These are phyloP conservation scores for Pholiota conissans DNA, from an alignment of 768 basidiomycete species.

Conservation along the genomic window DNA sequence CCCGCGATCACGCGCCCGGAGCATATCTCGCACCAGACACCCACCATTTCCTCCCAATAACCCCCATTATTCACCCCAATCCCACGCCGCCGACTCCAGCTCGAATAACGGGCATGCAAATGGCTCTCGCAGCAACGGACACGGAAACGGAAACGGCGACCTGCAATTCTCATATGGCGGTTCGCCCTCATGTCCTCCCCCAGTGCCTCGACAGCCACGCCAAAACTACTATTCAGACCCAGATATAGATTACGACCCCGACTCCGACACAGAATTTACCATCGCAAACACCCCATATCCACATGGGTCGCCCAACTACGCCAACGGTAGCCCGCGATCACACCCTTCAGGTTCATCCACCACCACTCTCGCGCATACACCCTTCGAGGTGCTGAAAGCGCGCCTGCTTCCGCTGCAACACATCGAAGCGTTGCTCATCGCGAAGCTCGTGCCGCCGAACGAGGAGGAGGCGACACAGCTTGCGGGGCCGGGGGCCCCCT, in stretches of 20 bases:
- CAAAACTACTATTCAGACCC: slow-evolving; percentile 17
- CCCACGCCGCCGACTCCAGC: slow-evolving; percentile 15
- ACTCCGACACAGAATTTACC: slow-evolving; percentile 24
- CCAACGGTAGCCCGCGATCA: slow-evolving; percentile 20
- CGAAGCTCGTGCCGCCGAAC: slow-evolving; percentile 65
- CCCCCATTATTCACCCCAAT: slow-evolving; percentile 22
- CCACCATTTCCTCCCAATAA: slow-evolving; percentile 15
- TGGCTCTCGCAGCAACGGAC: slow-evolving; percentile 9
- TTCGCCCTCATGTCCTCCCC: slow-evolving; percentile 23
- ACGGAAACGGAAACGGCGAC: slow-evolving; percentile 22
- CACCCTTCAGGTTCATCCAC: slow-evolving; percentile 22
- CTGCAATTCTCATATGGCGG: slow-evolving; percentile 23
- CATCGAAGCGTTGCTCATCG: slow-evolving; percentile 68
- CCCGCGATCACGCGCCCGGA: slow-evolving; percentile 33
- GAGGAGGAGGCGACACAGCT: slow-evolving; percentile 58
- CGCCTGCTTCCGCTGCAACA: slow-evolving; percentile 69
- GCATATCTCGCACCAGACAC: slow-evolving; percentile 28
- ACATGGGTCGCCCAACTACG: slow-evolving; percentile 12
- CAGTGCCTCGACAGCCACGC: slow-evolving; percentile 19
- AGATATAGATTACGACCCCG: slow-evolving; percentile 23
- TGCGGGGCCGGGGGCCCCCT: slow-evolving; percentile 23
- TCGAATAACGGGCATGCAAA: slow-evolving; percentile 10
- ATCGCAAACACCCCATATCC: slow-evolving; percentile 17
- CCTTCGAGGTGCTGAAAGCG: slow-evolving; percentile 57
- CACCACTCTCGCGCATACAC: slow-evolving; percentile 23